Evolutionary conservation across 768 basidiomycete species (phyloP).

Genomic region (Royoungia palumana): DNA sequence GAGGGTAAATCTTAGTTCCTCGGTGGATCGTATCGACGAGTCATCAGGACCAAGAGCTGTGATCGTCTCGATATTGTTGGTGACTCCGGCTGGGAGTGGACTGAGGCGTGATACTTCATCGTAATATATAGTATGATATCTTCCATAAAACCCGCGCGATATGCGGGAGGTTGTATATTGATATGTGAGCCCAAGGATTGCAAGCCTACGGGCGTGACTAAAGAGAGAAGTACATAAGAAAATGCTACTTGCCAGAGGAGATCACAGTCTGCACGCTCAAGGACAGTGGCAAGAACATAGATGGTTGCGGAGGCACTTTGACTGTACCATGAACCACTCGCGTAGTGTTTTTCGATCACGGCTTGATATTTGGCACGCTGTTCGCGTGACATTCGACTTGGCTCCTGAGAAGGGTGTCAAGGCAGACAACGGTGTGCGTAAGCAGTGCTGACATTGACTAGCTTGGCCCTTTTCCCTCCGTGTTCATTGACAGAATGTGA

Average conservation of each 20-base stretch:
- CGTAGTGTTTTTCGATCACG: constrained; percentile 78
- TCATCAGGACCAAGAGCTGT: constrained; percentile 78
- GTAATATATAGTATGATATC: constrained; percentile 71
- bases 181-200: constrained; percentile 88
- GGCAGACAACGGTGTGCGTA: neutral
- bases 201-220: constrained; percentile 55
- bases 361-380: constrained; percentile 63
- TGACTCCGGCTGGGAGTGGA: constrained; percentile 45
- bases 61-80: constrained; percentile 38
- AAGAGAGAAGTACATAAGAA: neutral
- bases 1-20: constrained; percentile 91
- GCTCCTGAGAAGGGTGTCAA: constrained; percentile 34
- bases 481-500: constrained; percentile 37
- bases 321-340: constrained; percentile 79
- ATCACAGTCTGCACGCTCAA: constrained; percentile 92
- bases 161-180: constrained; percentile 89
- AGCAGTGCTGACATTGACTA: constrained; percentile 41
- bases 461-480: constrained; percentile 56
- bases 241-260: constrained; percentile 69
- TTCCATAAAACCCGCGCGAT: constrained; percentile 82
- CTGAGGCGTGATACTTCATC: constrained; percentile 95
- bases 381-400: constrained; percentile 62
- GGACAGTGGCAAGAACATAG: constrained; percentile 84
- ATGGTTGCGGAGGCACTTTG: constrained; percentile 88
- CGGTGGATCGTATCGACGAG: constrained; percentile 71